A percentile compares a stretch with the other conserved stretches of the same genome.
Conservation (phyloP, 2,329 filamentous ascomycete genomes). For the Diaporthe nobilis region DNA sequence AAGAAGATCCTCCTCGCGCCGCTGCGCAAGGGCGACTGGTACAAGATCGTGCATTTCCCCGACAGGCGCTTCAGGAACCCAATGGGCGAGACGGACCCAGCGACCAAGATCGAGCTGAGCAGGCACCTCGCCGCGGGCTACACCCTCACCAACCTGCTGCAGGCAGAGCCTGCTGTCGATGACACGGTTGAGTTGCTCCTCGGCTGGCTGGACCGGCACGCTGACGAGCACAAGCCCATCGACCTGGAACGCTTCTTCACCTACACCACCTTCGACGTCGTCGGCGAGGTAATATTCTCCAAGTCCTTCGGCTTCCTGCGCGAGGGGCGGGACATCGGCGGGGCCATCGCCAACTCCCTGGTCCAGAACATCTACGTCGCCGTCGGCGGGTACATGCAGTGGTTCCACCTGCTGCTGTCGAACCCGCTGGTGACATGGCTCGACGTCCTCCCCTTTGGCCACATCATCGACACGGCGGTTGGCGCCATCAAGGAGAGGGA, state of each 20-base stretch:
- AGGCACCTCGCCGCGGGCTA: conserved; percentile 52
- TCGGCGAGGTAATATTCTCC: conserved; percentile 52
- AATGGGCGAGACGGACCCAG: conserved; percentile 55
- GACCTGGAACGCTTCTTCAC: conserved; percentile 46
- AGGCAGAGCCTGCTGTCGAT: conserved; percentile 44
- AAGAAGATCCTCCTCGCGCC: conserved; percentile 8
- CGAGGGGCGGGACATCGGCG: conserved; percentile 49
- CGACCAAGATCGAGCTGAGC: conserved; percentile 51
- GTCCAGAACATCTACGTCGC: conserved; percentile 40
- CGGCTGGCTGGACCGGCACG: conserved; percentile 44
- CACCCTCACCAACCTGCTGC: conserved; percentile 50
- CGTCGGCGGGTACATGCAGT: conserved; percentile 44
- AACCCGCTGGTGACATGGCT: conserved; percentile 48
- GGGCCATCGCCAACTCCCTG: conserved; percentile 46
- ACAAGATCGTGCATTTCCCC: conserved; percentile 26
- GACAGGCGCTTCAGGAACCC: conserved; percentile 54
- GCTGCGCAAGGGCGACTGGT: conserved; percentile 33
- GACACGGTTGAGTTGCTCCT: conserved; percentile 41
- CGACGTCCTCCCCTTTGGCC: conserved; percentile 45
- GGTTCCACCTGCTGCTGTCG: conserved; percentile 45
- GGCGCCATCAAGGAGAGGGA: conserved; percentile 42
- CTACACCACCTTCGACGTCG: conserved; percentile 50
- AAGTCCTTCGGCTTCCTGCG: conserved; percentile 49
- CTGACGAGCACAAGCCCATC: conserved; percentile 39
- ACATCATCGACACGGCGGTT: conserved; percentile 44